Percentiles rank a stretch among this genome's conserved stretches.
phyloP scores from a whole-genome alignment of 2,329 filamentous ascomycete genomes.

The Botryotinia convoluta region DNA sequence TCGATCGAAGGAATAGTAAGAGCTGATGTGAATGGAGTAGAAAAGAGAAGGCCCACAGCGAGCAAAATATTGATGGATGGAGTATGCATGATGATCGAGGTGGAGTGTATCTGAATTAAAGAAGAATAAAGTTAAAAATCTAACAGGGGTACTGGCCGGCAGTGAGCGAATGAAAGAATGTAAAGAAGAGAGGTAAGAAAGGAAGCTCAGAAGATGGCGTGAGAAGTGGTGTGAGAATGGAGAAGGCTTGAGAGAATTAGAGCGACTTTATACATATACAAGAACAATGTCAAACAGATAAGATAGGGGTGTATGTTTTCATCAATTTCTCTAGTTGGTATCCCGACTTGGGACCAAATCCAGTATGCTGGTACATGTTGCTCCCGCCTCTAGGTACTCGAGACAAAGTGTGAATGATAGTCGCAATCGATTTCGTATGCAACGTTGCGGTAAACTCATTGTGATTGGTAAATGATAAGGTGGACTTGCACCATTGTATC shows the following conservation, averaged over 20 bases:
- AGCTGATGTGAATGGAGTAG: conserved; percentile 30
- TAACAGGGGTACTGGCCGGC: conserved; percentile 9
- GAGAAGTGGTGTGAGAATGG: conserved; percentile 11
- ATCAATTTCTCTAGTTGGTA: not conserved
- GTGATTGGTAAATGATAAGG: not conserved
- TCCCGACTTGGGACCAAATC: not conserved
- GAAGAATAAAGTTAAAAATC: conserved; percentile 14
- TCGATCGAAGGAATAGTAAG: conserved; percentile 26
- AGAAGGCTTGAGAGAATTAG: conserved; percentile 8
- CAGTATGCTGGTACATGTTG: not conserved
- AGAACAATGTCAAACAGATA: not conserved
- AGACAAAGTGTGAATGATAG: conserved; percentile 11
- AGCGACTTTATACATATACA: conserved; percentile 8
- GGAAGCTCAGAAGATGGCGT: not conserved
- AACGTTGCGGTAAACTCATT: not conserved
- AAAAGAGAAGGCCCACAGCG: conserved; percentile 34
- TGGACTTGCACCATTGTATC: not conserved
- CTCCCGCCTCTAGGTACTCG: not conserved
- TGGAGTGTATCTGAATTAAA: conserved; percentile 27
- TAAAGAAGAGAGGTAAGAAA: not conserved
- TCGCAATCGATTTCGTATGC: not conserved
- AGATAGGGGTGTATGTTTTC: not conserved
- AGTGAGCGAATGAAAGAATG: conserved; percentile 5
- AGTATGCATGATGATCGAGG: conserved; percentile 34
- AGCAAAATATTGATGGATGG: conserved; percentile 32